phyloP scores from a whole-genome alignment of 352 stramenopile species.

The Paralagenidium karlingii region DNA sequence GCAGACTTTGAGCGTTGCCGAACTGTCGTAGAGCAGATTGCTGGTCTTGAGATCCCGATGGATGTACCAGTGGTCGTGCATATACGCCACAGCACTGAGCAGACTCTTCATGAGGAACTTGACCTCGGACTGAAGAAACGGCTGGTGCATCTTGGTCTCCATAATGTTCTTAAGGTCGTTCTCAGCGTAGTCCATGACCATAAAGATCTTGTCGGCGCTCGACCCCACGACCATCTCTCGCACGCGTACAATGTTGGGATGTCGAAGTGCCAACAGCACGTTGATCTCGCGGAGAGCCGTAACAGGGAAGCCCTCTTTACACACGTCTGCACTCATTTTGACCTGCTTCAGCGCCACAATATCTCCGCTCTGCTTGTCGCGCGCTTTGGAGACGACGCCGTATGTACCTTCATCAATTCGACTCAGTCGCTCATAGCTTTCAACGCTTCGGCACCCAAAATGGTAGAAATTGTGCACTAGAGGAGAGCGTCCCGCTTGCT shows the following conservation, averaged over 20 bases:
- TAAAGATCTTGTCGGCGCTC: conserved; percentile 82
- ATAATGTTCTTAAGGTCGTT: conserved; percentile 81
- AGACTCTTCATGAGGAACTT: conserved; percentile 92
- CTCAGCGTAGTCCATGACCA: conserved; percentile 86
- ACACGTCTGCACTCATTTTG: conserved; percentile 63
- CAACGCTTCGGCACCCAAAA: conserved; percentile 92
- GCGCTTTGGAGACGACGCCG: conserved; percentile 92
- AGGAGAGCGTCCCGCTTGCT: too few relatives aligned
- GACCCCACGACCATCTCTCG: conserved; percentile 84
- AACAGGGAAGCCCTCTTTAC: conserved; percentile 73
- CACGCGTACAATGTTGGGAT: conserved; percentile 81
- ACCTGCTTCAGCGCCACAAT: conserved; percentile 92
- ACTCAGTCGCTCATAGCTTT: conserved; percentile 89
- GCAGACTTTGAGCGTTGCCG: conserved; percentile 65
- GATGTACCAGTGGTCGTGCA: conserved; percentile 89
- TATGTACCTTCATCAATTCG: conserved; percentile 96
- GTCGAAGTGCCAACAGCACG: conserved; percentile 62
- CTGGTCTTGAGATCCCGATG: conserved; percentile 98
- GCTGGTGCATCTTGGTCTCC: conserved; percentile 70
- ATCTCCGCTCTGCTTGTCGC: conserved; percentile 80
- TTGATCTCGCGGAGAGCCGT: conserved; percentile 81
- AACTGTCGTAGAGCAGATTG: conserved; percentile 92
- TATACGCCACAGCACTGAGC: conserved; percentile 75
- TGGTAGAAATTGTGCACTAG: too few relatives aligned
- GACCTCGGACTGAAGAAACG: conserved; percentile 82